Evolutionary conservation across 2,329 filamentous ascomycete species (phyloP).

Genomic region (Colletotrichum plurivorum): DNA sequence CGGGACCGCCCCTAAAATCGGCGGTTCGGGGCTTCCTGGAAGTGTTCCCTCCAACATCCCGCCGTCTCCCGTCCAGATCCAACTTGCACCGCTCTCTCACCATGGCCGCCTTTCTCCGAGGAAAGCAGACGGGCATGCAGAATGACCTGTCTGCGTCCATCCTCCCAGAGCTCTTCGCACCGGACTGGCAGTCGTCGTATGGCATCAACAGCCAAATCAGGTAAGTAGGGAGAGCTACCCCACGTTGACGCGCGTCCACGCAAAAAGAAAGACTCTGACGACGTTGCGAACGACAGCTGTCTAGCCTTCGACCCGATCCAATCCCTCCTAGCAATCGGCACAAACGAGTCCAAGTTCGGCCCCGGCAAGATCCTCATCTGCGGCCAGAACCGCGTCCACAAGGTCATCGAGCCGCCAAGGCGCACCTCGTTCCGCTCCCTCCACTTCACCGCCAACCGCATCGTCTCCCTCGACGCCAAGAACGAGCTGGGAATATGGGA

Average conservation of each 20-base stretch:
- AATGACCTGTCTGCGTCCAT: slow-evolving; percentile 91
- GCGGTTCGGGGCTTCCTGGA: neutral
- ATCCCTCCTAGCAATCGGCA: slow-evolving; percentile 92
- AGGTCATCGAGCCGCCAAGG: slow-evolving; percentile 78
- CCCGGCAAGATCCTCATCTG: slow-evolving; percentile 91
- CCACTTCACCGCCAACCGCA: slow-evolving; percentile 88
- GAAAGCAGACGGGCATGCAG: slow-evolving; percentile 93
- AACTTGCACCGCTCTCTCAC: slow-evolving; percentile 39
- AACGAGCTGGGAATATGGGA: slow-evolving; percentile 91
- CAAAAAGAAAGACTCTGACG: neutral
- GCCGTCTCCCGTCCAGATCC: slow-evolving; percentile 35
- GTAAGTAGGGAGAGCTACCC: slow-evolving; percentile 55
- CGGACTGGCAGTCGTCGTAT: slow-evolving; percentile 87
- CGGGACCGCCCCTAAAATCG: slow-evolving; percentile 13
- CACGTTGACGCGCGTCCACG: slow-evolving; percentile 40
- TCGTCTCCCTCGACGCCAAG: slow-evolving; percentile 87
- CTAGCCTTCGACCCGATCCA: slow-evolving; percentile 95
- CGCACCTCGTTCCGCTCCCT: slow-evolving; percentile 82
- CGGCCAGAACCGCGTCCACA: slow-evolving; percentile 85
- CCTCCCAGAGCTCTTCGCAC: slow-evolving; percentile 80
- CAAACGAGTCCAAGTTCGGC: slow-evolving; percentile 87
- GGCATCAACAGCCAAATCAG: slow-evolving; percentile 84
- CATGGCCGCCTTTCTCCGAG: slow-evolving; percentile 79
- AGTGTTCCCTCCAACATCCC: slow-evolving; percentile 22
- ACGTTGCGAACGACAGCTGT: slow-evolving; percentile 67